phyloP scores from a whole-genome alignment of 164 flowering plant species.

The Hamamelis virginiana region DNA sequence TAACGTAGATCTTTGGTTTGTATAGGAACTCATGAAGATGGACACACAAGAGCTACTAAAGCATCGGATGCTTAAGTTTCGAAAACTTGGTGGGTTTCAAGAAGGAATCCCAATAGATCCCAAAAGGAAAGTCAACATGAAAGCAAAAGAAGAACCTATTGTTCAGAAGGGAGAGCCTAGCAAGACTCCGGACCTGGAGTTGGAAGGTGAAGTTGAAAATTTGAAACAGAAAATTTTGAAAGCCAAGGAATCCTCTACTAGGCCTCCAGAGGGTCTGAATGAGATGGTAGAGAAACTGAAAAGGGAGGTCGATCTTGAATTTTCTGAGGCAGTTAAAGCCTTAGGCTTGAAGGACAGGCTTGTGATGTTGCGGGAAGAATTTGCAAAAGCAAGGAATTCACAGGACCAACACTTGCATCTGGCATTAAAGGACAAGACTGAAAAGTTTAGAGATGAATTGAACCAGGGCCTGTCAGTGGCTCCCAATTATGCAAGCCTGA shows the following conservation, averaged over 20 bases:
- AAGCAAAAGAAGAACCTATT: conserved; percentile 52
- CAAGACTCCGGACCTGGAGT: conserved; percentile 33
- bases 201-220: conserved; percentile 67
- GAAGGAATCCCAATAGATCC: conserved; percentile 70
- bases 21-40: conserved; percentile 79
- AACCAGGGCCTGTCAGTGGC: conserved; percentile 43
- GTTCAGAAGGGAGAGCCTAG: conserved; percentile 3
- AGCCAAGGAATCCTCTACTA: conserved; percentile 49
- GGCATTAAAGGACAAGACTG: conserved; percentile 43
- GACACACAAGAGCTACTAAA: conserved; percentile 51
- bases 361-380: conserved; percentile 44
- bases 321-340: conserved; percentile 54
- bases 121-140: conserved; percentile 59
- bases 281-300: conserved; percentile 66
- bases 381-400: conserved; percentile 41
- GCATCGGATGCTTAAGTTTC: conserved; percentile 73
- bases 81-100: conserved; percentile 66
- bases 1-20: conserved; percentile 8
- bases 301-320: conserved; percentile 64
- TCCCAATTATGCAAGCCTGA: conserved; percentile 64
- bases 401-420: conserved; percentile 33
- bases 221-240: conserved; percentile 55
- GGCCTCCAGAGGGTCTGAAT: conserved; percentile 41
- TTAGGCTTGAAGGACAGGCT: conserved; percentile 56
- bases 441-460: conserved; percentile 53